A percentile compares a stretch with the other conserved stretches of the same genome.
These are phyloP conservation scores for Eimeria praecox DNA, from an alignment of 169 alveolate genomes.

Conservation along the genomic window DNA sequence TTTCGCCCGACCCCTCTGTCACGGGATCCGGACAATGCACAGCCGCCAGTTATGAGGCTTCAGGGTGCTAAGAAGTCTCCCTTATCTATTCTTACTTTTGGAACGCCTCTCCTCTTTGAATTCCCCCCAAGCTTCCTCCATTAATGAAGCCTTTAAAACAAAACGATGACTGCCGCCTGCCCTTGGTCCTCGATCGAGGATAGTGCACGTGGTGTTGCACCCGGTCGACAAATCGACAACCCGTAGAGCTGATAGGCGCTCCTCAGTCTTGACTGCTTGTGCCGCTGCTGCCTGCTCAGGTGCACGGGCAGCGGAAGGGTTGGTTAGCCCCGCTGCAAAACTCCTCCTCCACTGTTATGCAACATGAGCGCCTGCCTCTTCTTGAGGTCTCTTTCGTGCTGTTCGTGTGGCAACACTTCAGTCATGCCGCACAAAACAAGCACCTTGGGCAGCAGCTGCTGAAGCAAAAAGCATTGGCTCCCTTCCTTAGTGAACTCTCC, in stretches of 20 bases:
- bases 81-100: background rate
- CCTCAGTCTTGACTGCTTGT: background rate
- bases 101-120: background rate
- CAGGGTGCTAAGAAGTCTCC: background rate
- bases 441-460: background rate
- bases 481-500: background rate
- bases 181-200: background rate
- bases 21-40: background rate
- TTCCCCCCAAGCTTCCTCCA: background rate
- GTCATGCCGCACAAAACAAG: background rate
- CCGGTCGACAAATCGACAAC: background rate
- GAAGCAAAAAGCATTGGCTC: background rate
- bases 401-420: background rate
- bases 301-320: background rate
- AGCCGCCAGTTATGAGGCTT: background rate
- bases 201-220: background rate
- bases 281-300: background rate
- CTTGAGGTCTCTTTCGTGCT: no score
- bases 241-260: background rate
- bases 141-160: background rate
- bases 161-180: background rate
- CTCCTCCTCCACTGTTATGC: no score
- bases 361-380: no score
- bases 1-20: background rate
- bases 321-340: no score